Evolutionary conservation across 2,329 filamentous ascomycete genomes (phyloP), one percentile per base, ranked within the genome.

Genomic region (Colletotrichum sp.): DNA sequence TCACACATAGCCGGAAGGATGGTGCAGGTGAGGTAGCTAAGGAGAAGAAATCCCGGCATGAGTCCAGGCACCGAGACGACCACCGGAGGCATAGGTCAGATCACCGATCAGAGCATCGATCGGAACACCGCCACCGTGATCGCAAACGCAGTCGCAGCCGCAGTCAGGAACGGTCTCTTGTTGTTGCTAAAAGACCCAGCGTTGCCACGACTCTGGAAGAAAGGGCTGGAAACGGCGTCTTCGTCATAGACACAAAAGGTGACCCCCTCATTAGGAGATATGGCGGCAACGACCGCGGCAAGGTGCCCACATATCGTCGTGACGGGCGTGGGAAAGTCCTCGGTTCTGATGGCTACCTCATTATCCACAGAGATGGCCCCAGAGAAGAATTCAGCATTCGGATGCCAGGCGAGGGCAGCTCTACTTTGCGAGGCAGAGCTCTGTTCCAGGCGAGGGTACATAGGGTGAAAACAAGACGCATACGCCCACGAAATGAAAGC

Each of bases 231-330:
- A 82, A 28, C 78, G 82, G 80, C 52, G 81, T 89, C 5, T 96
- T 91, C 82, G 80, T 91, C 60, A 80, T 94, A 68, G 96, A 98
- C 83, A 91, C 87, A 57, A 92, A 92, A 80, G 96, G 96, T 0
- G 96, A 98, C 80, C 87, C 89, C 6, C 89, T 95, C 64, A 95
- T 97, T 78, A 83, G 94, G 60, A 90, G 90, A 30, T 98, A 96
- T 82, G 95, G 94, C 3, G 90, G 91, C 32, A 89, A 94, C 52
- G 92, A 98, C 82, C 91, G 91, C 44, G 94, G 94, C 78, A 90
- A 90, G 70, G 85, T 98, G 13, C 95, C 96, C 0, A 80, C 85
- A 4, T 98, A 98, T 81, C 89, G 89, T 76, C 92, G 95, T 8
- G 86, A 87, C 76, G 94, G 95, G 16, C 87, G 87, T 71, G 95